Base-by-base conservation (phyloP, 192 early-diverging fungal genomes). In the Entomortierella lignicola region DNA sequence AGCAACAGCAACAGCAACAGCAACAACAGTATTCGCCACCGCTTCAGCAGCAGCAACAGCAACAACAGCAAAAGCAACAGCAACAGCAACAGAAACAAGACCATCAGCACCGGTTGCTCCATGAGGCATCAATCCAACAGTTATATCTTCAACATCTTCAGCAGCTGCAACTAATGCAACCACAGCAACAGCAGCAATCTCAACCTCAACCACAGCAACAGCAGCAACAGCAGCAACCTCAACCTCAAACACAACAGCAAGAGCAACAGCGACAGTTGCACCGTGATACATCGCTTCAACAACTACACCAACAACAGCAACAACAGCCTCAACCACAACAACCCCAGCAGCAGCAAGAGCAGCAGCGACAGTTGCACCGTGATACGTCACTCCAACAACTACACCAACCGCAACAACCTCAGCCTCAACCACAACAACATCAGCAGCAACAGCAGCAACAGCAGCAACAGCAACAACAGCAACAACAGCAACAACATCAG, bases 361-460 rank as follows among this genome's bases (percentile, higher is more conserved):
- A 47, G 2, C 44, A 12, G n/a, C n/a, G n/a, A n/a, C 12, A 47
- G 44, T n/a, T n/a, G 44, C 44, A 5, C 29, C 62, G 51, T 37
- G 4, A 4, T 37, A 37, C 34, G 5, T 37, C 34, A 4, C 34
- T 37, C 34, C 57, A 69, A 17, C 55, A 58, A 48, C 21, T 32
- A 7, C 55, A 67, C 11, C 54, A 20, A 12, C 65, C 57, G 34
- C 62, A 69, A 20, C 61, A 48, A 31, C 25, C 17, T 4, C 18
- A n/a, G 11, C 50, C 27, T 7, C 51, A 42, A 20, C 29, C 37
- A 4, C 52, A 66, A 27, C 26, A 60, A 17, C 69, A 72, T 31
- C 39, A 63, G 18, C 53, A 72, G 48, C 56, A 51, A 8, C 69
- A 56, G 37, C 69, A 71, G 5, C 70, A 63, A n/a, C 55, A 58